These are phyloP conservation scores for Calonectria pseudoturangicola DNA, from an alignment of 2,329 filamentous ascomycete species.

Conservation along the genomic window DNA sequence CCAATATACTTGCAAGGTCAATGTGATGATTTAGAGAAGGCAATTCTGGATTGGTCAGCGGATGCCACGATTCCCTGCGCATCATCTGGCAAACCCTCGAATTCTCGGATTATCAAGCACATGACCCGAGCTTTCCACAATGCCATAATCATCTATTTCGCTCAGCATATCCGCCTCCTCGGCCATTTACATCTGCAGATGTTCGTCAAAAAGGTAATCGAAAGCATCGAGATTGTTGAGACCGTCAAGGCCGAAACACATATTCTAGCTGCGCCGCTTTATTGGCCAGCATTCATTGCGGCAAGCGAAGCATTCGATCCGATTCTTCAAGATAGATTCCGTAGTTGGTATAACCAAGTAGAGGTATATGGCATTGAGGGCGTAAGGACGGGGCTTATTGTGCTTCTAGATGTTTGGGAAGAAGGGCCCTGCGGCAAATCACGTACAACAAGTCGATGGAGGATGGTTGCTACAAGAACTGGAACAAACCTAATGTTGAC, in stretches of 20 bases:
- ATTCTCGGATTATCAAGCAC: conserved; percentile 34
- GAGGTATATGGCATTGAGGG: conserved; percentile 50
- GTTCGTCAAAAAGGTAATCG: conserved; percentile 43
- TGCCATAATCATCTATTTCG: conserved; percentile 53
- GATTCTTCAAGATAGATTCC: conserved; percentile 46
- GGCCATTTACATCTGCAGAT: conserved; percentile 44
- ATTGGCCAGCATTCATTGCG: conserved; percentile 52
- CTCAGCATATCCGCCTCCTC: conserved; percentile 47
- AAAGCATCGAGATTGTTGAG: conserved; percentile 49
- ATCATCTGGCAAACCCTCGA: not conserved
- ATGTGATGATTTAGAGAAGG: conserved; percentile 37
- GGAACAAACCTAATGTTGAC: not conserved
- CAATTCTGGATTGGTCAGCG: conserved; percentile 35
- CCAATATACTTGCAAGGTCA: conserved; percentile 9
- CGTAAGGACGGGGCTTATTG: conserved; percentile 48
- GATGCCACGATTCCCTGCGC: not conserved
- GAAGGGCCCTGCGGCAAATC: conserved; percentile 28
- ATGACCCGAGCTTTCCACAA: conserved; percentile 50
- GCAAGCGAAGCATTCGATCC: conserved; percentile 49
- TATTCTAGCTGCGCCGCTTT: conserved; percentile 48
- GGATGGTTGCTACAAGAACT: not conserved
- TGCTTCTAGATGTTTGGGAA: conserved; percentile 49
- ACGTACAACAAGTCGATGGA: not conserved
- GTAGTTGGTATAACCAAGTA: conserved; percentile 48
- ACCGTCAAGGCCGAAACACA: conserved; percentile 44